Evolutionary conservation across 192 early-diverging fungal species (phyloP).

Genomic region (Chytriomyces sp.): DNA sequence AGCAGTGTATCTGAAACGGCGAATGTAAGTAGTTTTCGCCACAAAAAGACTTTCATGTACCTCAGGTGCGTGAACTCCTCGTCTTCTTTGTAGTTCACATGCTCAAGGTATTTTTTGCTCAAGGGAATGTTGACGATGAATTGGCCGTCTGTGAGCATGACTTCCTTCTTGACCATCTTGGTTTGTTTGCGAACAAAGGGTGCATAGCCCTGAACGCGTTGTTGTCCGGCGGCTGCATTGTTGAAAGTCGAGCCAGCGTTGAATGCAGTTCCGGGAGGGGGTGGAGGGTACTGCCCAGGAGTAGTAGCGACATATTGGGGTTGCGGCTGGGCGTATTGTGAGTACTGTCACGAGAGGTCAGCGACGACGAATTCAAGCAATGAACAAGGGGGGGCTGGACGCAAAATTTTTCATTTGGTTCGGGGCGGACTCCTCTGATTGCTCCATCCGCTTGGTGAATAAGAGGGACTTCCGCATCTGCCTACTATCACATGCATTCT

Average conservation of each 20-base stretch:
- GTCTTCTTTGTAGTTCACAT: conserved; percentile 47
- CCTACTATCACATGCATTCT: no score
- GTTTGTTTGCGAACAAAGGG: conserved; percentile 10
- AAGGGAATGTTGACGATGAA: conserved; percentile 48
- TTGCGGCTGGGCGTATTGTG: not conserved
- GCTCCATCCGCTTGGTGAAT: no score
- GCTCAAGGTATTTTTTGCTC: conserved; percentile 43
- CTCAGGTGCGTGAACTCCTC: conserved; percentile 74
- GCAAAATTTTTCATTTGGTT: not conserved
- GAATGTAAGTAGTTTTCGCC: not conserved
- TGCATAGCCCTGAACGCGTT: not conserved
- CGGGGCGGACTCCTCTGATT: not conserved
- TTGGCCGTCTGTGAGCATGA: conserved; percentile 25
- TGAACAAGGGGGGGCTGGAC: not conserved
- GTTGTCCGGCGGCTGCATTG: not conserved
- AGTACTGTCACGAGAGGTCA: not conserved
- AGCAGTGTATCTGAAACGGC: conserved; percentile 66
- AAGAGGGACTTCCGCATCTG: no score
- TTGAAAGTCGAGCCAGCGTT: no score
- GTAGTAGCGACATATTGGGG: not conserved
- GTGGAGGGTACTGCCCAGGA: not conserved
- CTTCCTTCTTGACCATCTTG: conserved; percentile 21
- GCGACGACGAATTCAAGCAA: not conserved
- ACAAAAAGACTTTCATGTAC: not conserved
- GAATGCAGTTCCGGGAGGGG: no score